These are phyloP conservation scores for Castanospermum australe DNA, from an alignment of 306 rosid species.

Conservation along the genomic window DNA sequence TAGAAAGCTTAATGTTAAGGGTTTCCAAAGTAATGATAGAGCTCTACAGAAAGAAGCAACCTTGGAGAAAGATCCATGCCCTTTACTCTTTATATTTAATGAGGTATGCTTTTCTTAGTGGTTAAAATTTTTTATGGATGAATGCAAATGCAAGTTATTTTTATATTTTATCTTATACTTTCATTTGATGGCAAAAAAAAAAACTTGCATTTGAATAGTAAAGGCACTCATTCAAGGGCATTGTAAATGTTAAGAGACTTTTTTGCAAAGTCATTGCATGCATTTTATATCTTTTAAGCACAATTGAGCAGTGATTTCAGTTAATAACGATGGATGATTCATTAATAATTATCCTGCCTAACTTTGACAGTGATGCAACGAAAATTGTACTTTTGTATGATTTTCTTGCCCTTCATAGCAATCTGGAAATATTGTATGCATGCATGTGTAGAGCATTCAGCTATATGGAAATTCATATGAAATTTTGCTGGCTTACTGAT, in stretches of 20 bases:
- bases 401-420: background rate
- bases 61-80: constrained; percentile 57
- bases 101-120: constrained; percentile 54
- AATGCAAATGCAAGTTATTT: constrained; percentile 6
- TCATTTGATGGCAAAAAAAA: background rate
- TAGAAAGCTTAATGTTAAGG: constrained; percentile 50
- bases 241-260: background rate
- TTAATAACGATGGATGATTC: background rate
- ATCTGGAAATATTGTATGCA: constrained; percentile 8
- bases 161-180: background rate
- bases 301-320: background rate
- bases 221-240: constrained; percentile 6
- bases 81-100: constrained; percentile 77
- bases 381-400: background rate
- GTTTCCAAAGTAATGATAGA: constrained; percentile 44
- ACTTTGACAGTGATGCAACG: background rate
- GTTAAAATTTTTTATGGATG: background rate
- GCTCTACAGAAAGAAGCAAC: constrained; percentile 53
- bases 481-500: background rate
- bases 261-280: background rate
- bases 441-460: background rate
- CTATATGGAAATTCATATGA: background rate
- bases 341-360: constrained; percentile 8
- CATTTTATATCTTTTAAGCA: constrained; percentile 8
- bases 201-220: background rate